Percentiles rank a stretch among this genome's conserved stretches.
These are phyloP conservation scores for Desmodesmus armatus DNA, from an alignment of 139 green algal species.

Conservation along the genomic window DNA sequence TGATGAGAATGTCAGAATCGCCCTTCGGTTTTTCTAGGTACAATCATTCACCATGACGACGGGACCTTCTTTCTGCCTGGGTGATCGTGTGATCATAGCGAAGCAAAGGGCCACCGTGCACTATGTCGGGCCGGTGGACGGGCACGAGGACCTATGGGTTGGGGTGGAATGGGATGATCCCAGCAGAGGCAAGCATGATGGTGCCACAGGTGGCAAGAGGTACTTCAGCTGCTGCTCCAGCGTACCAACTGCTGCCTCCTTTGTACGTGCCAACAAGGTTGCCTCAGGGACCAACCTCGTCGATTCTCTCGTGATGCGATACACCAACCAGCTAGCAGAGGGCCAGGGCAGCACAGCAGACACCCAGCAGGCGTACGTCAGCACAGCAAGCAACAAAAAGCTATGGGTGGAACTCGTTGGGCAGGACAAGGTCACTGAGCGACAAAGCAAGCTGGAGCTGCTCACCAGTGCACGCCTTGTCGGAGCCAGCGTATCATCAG, in stretches of 20 bases:
- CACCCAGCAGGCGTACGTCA: conserved; percentile 61
- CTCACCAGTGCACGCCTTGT: conserved; percentile 60
- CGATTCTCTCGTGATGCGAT: conserved; percentile 65
- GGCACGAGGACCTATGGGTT: conserved; percentile 78
- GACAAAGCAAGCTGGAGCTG: conserved; percentile 57
- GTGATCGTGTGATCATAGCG: conserved; percentile 56
- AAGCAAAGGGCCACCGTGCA: conserved; percentile 74
- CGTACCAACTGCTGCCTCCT: conserved; percentile 61
- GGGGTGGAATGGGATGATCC: conserved; percentile 91
- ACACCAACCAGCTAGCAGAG: conserved; percentile 63
- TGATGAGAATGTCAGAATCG: no score
- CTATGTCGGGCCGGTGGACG: conserved; percentile 76
- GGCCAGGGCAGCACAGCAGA: conserved; percentile 35
- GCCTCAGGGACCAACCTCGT: conserved; percentile 55
- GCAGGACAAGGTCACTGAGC: conserved; percentile 65
- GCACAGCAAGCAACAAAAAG: conserved; percentile 51
- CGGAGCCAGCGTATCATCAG: conserved; percentile 48
- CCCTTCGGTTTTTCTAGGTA: no score
- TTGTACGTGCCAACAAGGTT: conserved; percentile 78
- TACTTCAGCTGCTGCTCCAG: conserved; percentile 76
- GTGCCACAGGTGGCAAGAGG: conserved; percentile 58
- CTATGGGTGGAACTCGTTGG: conserved; percentile 75
- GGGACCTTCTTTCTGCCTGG: conserved; percentile 43
- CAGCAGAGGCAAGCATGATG: conserved; percentile 85
- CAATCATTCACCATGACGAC: no score